Conservation (phyloP, 2,329 filamentous ascomycete species). For the Ciborinia camelliae region DNA sequence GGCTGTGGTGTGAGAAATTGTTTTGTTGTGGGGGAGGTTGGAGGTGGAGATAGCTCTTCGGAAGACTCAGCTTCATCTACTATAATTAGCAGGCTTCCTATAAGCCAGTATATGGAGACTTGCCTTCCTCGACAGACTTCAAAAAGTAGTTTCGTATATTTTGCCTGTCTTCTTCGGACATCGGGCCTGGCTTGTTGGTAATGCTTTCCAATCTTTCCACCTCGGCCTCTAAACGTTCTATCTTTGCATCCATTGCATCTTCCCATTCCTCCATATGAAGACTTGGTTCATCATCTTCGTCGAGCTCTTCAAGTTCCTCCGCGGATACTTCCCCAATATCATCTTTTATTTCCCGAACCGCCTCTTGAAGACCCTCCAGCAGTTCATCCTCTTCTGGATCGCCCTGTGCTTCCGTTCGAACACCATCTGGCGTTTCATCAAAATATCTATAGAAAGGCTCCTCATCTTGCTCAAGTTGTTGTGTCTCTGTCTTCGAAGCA, state of each 20-base stretch:
- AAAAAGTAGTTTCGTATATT: conserved; percentile 23
- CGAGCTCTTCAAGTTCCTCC: conserved; percentile 19
- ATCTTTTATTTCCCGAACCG: conserved; percentile 16
- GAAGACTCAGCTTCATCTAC: conserved; percentile 4
- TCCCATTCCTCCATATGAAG: conserved; percentile 17
- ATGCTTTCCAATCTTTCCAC: conserved; percentile 19
- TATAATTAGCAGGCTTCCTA: conserved; percentile 1
- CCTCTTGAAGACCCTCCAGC: conserved; percentile 15
- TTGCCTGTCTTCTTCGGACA: conserved; percentile 21
- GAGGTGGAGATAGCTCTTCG: conserved; percentile 3
- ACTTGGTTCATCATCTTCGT: conserved; percentile 20
- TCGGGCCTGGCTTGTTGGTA: conserved; percentile 20
- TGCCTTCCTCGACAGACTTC: conserved; percentile 18
- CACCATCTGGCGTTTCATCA: conserved; percentile 34
- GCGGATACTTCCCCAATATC: conserved; percentile 17
- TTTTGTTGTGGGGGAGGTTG: conserved; percentile 3
- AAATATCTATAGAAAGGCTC: conserved; percentile 28
- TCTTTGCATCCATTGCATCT: conserved; percentile 16
- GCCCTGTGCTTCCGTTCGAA: conserved; percentile 28
- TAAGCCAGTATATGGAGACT: neutral
- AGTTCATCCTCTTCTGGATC: conserved; percentile 24
- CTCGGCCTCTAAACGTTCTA: conserved; percentile 17
- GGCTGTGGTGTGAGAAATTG: conserved; percentile 2
- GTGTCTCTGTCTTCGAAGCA: neutral
- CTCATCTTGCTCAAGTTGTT: conserved; percentile 11